Base-by-base conservation (phyloP, 495 filamentous ascomycete genomes). In the Parathielavia appendiculata region DNA sequence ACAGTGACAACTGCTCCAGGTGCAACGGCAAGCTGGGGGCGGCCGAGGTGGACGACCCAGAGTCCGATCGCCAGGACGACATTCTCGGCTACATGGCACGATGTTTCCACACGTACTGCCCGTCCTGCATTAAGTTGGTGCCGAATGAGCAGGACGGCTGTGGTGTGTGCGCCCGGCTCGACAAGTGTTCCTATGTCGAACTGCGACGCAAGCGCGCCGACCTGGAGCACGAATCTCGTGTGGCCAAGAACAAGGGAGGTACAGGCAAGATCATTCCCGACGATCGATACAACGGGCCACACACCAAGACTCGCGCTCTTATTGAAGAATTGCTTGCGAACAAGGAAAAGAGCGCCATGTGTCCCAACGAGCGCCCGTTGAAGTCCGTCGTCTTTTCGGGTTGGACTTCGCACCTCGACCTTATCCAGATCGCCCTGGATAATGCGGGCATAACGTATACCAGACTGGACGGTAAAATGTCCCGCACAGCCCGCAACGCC, bases 401-500 rank as follows among this genome's bases (percentile, higher is more conserved):
- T 32, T 98, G 93, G 92, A 97, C 92, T 0, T 85, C 88, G 2
- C 91, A 97, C 68, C 83, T 98, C 35, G 92, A 98, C 67, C 81
- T 98, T 14, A 95, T 98, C 62, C 84, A 96, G 66, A 82, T 90
- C 50, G 92, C 93, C 2, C 76, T 98, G 14, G 78, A 85, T 47
- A 79, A 84, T 46, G 79, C 81, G 36, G 76, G 76, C 9, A 82
- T 96, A 66, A 74, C 67, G 4, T 95, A 81, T 66, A 83, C 81
- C n/a, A 89, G 92, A 12, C 81, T 98, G 3, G 93, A 97, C 67
- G 93, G 93, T 14, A 88, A 82, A 50, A 95, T 97, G 89, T 75
- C 79, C 0, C 85, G 92, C 22, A 68, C 75, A 5, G 80, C 86
- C 17, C 86, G 93, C 58, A 83, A 79, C 26, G 77, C 76, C 1